Conservation (phyloP, 1,284 basidiomycete genomes). For the Tilletia horrida region DNA sequence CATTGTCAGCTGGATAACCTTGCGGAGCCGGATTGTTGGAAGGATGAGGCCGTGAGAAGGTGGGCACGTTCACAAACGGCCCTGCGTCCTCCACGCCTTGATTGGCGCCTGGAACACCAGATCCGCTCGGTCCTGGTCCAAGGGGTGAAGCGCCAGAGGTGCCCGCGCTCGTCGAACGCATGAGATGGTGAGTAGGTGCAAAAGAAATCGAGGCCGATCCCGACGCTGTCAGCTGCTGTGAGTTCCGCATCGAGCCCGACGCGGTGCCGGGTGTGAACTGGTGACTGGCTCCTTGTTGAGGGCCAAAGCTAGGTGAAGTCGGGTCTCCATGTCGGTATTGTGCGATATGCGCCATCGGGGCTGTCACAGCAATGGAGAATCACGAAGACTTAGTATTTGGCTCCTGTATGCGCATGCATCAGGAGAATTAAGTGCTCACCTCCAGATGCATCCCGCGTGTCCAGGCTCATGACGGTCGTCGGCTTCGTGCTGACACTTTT, state of each 20-base stretch:
- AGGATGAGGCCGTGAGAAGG: constrained; percentile 84
- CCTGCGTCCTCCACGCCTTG: constrained; percentile 23
- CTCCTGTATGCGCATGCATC: background rate
- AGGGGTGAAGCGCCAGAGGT: constrained; percentile 11
- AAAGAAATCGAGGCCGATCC: constrained; percentile 27
- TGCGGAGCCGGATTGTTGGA: constrained; percentile 89
- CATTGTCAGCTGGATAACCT: constrained; percentile 83
- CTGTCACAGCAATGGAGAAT: background rate
- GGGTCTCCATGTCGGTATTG: constrained; percentile 64
- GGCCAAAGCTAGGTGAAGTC: constrained; percentile 19
- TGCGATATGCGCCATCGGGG: constrained; percentile 77
- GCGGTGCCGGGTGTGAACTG: too few relatives aligned
- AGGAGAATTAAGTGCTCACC: constrained; percentile 12
- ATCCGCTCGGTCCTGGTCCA: too few relatives aligned
- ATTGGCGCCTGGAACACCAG: background rate
- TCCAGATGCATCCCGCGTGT: constrained; percentile 54
- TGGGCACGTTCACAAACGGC: constrained; percentile 59
- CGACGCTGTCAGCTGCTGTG: background rate
- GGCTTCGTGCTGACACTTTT: constrained; percentile 89
- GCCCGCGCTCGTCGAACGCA: constrained; percentile 19
- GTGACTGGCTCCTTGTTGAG: background rate
- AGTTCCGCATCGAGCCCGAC: background rate
- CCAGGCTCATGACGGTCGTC: constrained; percentile 84
- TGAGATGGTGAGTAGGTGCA: constrained; percentile 20
- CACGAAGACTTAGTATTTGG: background rate